These are phyloP conservation scores for Trichocladium antarcticum DNA, from an alignment of 495 filamentous ascomycete genomes.

Conservation along the genomic window DNA sequence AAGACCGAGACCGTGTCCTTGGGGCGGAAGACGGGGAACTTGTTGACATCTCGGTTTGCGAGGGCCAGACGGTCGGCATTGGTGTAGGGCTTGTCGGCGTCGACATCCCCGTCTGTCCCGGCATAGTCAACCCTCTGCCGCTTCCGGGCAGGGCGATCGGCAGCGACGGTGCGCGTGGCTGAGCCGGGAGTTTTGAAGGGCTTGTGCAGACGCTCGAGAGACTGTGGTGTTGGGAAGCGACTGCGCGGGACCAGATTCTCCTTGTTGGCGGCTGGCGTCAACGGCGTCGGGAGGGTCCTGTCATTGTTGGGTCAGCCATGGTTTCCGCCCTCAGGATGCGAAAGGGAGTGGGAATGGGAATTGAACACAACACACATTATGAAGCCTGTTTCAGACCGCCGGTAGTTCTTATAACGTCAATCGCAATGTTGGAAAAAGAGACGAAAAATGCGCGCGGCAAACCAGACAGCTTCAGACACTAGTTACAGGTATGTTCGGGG, in stretches of 20 bases:
- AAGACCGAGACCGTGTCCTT: constrained; percentile 82
- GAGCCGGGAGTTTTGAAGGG: constrained; percentile 93
- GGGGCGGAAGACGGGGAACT: constrained; percentile 77
- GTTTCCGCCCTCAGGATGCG: constrained; percentile 33
- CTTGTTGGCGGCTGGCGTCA: constrained; percentile 21
- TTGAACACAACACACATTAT: background rate
- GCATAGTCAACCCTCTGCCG: constrained; percentile 81
- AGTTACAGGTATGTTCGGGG: background rate
- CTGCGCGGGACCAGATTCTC: constrained; percentile 21
- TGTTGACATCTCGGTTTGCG: constrained; percentile 78
- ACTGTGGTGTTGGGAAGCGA: constrained; percentile 35
- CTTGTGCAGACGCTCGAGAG: constrained; percentile 59
- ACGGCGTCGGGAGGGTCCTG: constrained; percentile 13
- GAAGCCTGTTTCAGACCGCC: background rate
- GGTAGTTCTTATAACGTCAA: too few relatives aligned
- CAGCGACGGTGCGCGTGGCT: constrained; percentile 55
- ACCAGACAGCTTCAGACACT: background rate
- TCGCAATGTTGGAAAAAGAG: background rate
- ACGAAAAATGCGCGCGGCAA: background rate
- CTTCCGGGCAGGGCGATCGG: constrained; percentile 77
- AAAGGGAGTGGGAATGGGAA: too few relatives aligned
- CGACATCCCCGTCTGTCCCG: constrained; percentile 61
- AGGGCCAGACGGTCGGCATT: constrained; percentile 81
- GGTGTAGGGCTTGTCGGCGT: constrained; percentile 71
- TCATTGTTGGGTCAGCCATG: constrained; percentile 35